A percentile compares a stretch with the other conserved stretches of the same genome.
Conservation (phyloP, 768 basidiomycete genomes). For the Trametes villosa region DNA sequence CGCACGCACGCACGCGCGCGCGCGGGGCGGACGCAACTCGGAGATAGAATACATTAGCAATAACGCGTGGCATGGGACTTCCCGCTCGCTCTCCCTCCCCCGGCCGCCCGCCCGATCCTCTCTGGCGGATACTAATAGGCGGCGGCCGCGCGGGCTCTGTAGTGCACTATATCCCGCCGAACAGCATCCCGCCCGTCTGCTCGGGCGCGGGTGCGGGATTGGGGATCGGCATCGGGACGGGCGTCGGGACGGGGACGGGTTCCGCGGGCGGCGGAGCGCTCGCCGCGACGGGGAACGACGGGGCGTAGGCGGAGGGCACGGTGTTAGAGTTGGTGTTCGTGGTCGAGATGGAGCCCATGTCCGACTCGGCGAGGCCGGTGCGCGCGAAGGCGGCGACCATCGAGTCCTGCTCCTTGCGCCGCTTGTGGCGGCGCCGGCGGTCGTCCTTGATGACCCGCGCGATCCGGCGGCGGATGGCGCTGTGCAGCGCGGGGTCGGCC, state of each 20-base stretch:
- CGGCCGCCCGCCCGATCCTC: constrained; percentile 5
- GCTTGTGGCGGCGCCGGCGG: constrained; percentile 75
- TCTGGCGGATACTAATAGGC: constrained; percentile 9
- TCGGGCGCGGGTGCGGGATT: constrained; percentile 9
- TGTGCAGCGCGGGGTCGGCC: constrained; percentile 66
- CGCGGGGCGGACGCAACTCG: constrained; percentile 7
- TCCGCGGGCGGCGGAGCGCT: constrained; percentile 17
- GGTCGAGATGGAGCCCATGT: too few relatives aligned
- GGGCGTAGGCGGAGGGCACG: constrained; percentile 10
- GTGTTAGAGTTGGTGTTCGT: not conserved
- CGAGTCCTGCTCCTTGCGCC: constrained; percentile 83
- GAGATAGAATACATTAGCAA: constrained; percentile 29
- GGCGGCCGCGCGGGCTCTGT: not conserved
- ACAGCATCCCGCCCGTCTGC: constrained; percentile 1
- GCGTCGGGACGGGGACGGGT: constrained; percentile 17
- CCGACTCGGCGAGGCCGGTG: constrained; percentile 43
- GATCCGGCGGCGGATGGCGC: constrained; percentile 68
- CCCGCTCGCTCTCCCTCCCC: not conserved
- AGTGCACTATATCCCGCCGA: constrained; percentile 5
- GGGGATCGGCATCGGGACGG: constrained; percentile 23
- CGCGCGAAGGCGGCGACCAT: constrained; percentile 80
- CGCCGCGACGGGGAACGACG: constrained; percentile 3
- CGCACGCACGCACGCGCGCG: not conserved
- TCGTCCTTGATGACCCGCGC: constrained; percentile 87
- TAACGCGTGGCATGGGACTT: constrained; percentile 17